These are phyloP conservation scores for Scutellaria barbata DNA, from an alignment of 257 asterid genomes.

Conservation along the genomic window DNA sequence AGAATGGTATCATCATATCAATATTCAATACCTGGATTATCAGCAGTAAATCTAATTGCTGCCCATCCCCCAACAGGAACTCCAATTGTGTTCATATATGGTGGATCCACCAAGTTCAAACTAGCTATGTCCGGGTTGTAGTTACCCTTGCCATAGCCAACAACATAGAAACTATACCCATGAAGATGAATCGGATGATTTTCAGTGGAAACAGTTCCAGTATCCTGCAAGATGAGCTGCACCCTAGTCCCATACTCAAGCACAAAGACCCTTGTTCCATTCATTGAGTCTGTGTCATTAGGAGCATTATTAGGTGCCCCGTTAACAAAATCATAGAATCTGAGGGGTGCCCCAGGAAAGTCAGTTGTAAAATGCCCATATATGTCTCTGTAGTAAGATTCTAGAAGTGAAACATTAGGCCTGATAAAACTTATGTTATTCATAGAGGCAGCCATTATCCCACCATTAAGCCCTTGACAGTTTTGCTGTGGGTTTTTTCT, in stretches of 20 bases:
- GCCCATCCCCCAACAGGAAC: slow-evolving; percentile 86
- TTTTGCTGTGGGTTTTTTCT: slow-evolving; percentile 45
- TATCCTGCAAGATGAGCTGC: slow-evolving; percentile 68
- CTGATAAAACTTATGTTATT: slow-evolving; percentile 61
- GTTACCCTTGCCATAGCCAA: slow-evolving; percentile 64
- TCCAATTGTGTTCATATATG: slow-evolving; percentile 73
- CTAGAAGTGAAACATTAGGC: slow-evolving; percentile 60
- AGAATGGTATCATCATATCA: background rate
- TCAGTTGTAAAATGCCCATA: slow-evolving; percentile 50
- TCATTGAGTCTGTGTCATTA: slow-evolving; percentile 48
- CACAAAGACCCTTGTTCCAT: slow-evolving; percentile 60
- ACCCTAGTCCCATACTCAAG: slow-evolving; percentile 65
- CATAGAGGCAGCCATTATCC: slow-evolving; percentile 68
- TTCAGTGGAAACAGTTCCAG: slow-evolving; percentile 62
- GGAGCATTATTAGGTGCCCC: slow-evolving; percentile 72
- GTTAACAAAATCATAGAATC: slow-evolving; percentile 57
- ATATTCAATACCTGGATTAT: slow-evolving; percentile 65
- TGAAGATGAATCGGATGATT: slow-evolving; percentile 80
- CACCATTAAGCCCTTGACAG: slow-evolving; percentile 63
- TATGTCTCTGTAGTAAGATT: slow-evolving; percentile 52
- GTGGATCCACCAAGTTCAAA: slow-evolving; percentile 68
- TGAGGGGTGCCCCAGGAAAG: slow-evolving; percentile 58
- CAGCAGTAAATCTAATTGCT: slow-evolving; percentile 65
- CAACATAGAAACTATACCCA: slow-evolving; percentile 68
- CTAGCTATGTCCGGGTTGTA: slow-evolving; percentile 52